Base-by-base conservation (phyloP, 108 stramenopile species). In the Heterococcus sp. region DNA sequence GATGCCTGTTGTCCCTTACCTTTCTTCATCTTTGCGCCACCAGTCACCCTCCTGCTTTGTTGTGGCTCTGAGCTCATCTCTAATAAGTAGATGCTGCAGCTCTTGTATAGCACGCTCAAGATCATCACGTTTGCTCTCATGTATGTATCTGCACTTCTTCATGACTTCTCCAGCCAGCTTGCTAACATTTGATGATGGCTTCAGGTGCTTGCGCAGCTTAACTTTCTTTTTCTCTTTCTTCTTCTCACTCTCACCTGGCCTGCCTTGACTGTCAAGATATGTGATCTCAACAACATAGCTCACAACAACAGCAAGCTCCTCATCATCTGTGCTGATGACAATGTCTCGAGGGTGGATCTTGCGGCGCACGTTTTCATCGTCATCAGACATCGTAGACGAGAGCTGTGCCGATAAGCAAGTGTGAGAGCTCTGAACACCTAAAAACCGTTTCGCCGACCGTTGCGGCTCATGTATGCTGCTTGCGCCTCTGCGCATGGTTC, bases 121-220 rank as follows among this genome's bases (percentile, higher is more conserved):
- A 2, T 85, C 87, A 11, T 75, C 79, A 29, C 64, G 37, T 66
- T 86, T 77, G 66, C 78, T 80, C 28, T 46, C 69, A 34, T 87
- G 86, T 11, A 88, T 87, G 67, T 88, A 88, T 38, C 85, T 88
- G 74, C 88, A 88, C 84, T 88, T 88, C 79, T 87, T 84, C 68
- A 88, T 66, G 1, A 88, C 77, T 46, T 88, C 88, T 2, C 35
- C 78, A 21, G 88, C 84, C 63, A 88, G 64, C 74, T 85, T 82
- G n/a, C 75, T 65, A 75, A 78, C 80, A 14, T 87, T 78, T 32
- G 66, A 66, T 14, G 68, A 69, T 11, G 79, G 79, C 65, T 80
- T 80, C 0, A 80, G 79, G 35, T 73, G 71, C 35, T 80, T 80
- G 8, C 71, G 40, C 28, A 80, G 79, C 65, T 80, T 80, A 30